Evolutionary conservation across 1,284 basidiomycete genomes (phyloP), one percentile per base, ranked within the genome.

Genomic region (Cryptococcus sp.): DNA sequence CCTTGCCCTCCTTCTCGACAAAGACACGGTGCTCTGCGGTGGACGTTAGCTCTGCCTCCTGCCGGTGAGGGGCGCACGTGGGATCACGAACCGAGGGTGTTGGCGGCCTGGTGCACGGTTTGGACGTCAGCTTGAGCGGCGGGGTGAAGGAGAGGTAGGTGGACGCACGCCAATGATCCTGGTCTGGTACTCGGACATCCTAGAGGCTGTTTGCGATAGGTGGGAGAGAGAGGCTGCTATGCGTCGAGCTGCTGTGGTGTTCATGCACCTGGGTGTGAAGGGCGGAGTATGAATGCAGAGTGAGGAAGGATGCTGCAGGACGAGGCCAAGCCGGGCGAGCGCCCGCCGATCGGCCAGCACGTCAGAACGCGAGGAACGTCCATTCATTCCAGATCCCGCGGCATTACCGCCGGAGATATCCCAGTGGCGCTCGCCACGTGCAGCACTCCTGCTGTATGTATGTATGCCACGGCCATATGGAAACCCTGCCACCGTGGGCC

Each of bases 1-100:
- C 86, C 63, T 84, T 83, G 68, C 87, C 87, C 70, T 89, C 86
- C 74, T 89, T 87, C 79, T 98, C 95, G 78, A 93, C 85, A 83
- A 79, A 98, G 61, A 95, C 87, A 60, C 95, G 90, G 82, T 96
- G 91, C 70, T 98, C 95, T 94, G 59, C 65, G 55, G 58, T 65
- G 61, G 64, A 46, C 23, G 56, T 49, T 51, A 56, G 42, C 52
- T 68, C 60, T 52, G 57, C 4, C 16, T 42, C 16, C 4, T 42
- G 4, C 4, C 6, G 4, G 4, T 42, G 40, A n/a, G n/a, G 5
- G 23, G 37, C 6, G 23, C 33, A 46, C 24, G 16, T 50, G 24
- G 37, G 23, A 42, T 23, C 20, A 77, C 82, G 64, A 69, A 95
- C 91, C 92, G 66, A 97, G 86, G 57, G 94, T 96, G 83, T 97